Evolutionary conservation across 176 grass and related monocot species (phyloP).

Genomic region (Lolium rigidum): DNA sequence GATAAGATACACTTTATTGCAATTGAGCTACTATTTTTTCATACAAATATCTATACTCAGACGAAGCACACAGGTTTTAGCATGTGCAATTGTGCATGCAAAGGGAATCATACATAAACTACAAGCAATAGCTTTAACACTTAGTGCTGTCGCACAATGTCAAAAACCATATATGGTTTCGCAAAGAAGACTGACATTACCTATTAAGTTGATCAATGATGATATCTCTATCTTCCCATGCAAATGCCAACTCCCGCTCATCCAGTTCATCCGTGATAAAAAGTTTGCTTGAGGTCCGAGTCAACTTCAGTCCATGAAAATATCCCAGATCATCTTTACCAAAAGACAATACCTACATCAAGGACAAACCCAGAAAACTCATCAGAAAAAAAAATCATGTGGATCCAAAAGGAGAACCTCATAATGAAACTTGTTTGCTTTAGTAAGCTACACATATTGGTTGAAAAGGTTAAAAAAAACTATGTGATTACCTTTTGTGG

Average conservation of each 20-base stretch:
- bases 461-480: slow-evolving; percentile 36
- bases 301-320: slow-evolving; percentile 53
- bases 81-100: background rate
- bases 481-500: slow-evolving; percentile 50
- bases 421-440: slow-evolving; percentile 11
- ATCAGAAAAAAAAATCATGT: slow-evolving; percentile 29
- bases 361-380: slow-evolving; percentile 20
- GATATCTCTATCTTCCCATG: slow-evolving; percentile 61
- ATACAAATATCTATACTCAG: slow-evolving; percentile 20
- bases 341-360: slow-evolving; percentile 58
- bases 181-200: slow-evolving; percentile 15
- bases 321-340: slow-evolving; percentile 62
- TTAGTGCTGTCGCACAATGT: background rate
- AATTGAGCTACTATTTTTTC: background rate
- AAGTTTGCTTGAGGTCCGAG: slow-evolving; percentile 58
- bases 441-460: slow-evolving; percentile 32
- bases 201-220: slow-evolving; percentile 59
- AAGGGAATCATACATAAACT: slow-evolving; percentile 16
- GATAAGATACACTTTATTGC: background rate
- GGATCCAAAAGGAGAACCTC: slow-evolving; percentile 26
- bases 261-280: slow-evolving; percentile 60
- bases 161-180: slow-evolving; percentile 1
- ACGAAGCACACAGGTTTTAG: slow-evolving; percentile 4
- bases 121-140: background rate
- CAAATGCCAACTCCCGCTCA: slow-evolving; percentile 64